phyloP scores from a whole-genome alignment of 768 basidiomycete genomes.

The Sistotremastrum niveocremeum region DNA sequence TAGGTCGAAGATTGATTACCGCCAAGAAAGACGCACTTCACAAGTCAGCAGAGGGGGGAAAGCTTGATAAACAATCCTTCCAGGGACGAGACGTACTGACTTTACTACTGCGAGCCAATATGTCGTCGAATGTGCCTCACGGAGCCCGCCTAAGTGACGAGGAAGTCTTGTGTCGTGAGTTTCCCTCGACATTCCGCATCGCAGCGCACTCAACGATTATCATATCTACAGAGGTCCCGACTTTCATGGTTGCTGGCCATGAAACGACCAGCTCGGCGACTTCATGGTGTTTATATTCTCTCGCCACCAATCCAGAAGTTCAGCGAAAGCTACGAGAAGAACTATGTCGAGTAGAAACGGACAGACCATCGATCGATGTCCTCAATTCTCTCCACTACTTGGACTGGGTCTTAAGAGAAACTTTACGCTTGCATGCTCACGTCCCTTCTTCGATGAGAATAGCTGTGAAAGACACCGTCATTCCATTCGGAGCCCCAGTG shows the following conservation, averaged over 20 bases:
- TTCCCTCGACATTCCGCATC: constrained; percentile 18
- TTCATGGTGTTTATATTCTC: constrained; percentile 49
- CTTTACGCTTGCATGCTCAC: constrained; percentile 39
- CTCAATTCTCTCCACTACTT: constrained; percentile 37
- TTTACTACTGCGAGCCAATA: constrained; percentile 17
- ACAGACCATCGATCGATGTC: constrained; percentile 9
- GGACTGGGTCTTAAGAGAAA: constrained; percentile 49
- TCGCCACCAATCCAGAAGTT: constrained; percentile 30
- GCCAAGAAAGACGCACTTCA: too few relatives aligned
- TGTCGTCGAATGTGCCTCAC: constrained; percentile 15
- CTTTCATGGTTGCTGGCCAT: constrained; percentile 52
- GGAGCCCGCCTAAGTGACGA: constrained; percentile 15
- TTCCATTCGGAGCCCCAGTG: constrained; percentile 32
- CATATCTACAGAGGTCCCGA: constrained; percentile 42
- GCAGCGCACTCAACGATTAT: constrained; percentile 23
- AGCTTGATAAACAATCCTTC: constrained; percentile 7
- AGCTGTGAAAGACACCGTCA: constrained; percentile 26
- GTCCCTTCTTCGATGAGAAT: constrained; percentile 49
- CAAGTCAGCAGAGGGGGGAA: too few relatives aligned
- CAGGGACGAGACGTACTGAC: constrained; percentile 16
- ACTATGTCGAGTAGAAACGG: constrained; percentile 16
- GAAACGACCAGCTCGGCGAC: constrained; percentile 47
- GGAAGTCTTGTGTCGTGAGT: constrained; percentile 17
- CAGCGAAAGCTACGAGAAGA: constrained; percentile 36
- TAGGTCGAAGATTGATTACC: too few relatives aligned